Base-by-base conservation (phyloP, 2,329 filamentous ascomycete species). In the Emergomyces pasteurianus region DNA sequence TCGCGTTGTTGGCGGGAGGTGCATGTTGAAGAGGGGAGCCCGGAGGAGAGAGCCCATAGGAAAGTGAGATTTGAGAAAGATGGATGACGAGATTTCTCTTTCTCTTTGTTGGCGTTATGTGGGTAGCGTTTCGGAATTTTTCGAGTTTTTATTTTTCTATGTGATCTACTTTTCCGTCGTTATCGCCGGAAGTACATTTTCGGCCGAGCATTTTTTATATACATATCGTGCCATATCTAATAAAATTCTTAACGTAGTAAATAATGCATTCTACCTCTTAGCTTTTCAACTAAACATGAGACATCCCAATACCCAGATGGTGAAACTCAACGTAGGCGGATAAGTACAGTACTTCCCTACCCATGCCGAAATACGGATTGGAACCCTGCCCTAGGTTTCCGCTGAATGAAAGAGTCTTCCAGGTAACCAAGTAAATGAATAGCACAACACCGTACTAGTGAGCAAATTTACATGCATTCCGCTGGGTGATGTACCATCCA, bases 1-100 rank as follows among this genome's bases (percentile, higher is more conserved):
- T 78, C 80, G 26, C 77, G 82, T 18, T 95, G 90, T 76, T 95
- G 90, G 90, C 81, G 80, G 62, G 89, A 92, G 69, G 90, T 90
- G 72, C 90, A 95, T 68, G 86, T 88, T 0, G 84, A 85, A 0
- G 78, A 79, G 52, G 89, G 87, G 0, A 85, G 84, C 0, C 86
- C 82, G 55, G 89, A 92, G 62, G 88, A 91, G 71, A 78, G 81
- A 61, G 80, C 78, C 0, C 90, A 95, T 68, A 80, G 79, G 65
- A 87, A 86, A 64, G 82, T 87, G 57, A 81, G 81, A 64, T 87
- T 83, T 68, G 52, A 54, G 52, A 54, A 34, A n/a, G 52, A 54
- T 23, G 40, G n/a, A 38, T 26, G 18, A 34, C 31, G 26, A 34
- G 16, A 3, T 31, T 26, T 10, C 8, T 3, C 8, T 52, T 34